Evolutionary conservation across 192 early-diverging fungal species (phyloP), one percentile per base, ranked within the genome.

Genomic region (Entophlyctis helioformis): DNA sequence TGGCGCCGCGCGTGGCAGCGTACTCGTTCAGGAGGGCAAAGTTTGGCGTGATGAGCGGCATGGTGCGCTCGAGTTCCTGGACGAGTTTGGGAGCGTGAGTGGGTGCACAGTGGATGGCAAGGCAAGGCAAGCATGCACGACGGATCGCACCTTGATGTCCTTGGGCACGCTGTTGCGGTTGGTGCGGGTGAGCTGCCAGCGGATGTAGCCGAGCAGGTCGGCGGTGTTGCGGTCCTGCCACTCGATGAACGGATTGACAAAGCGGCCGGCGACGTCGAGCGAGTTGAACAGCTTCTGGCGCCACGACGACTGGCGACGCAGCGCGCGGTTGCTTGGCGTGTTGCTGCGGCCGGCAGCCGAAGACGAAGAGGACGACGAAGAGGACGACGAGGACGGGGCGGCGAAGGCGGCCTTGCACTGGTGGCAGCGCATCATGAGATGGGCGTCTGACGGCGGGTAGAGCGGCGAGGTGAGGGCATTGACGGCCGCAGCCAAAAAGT

Each of bases 231-330:
- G 46, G 26, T 69, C 56, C 32, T 63, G 39, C 71, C 71, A 78
- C 51, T 78, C 71, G 44, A 61, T 37, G 53, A 74, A 78, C n/a
- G 75, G 75, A 48, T 78, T 78, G 1, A 72, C 71, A 67, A 66
- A 78, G 10, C 66, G 53, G 3, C 70, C 63, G 20, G 57, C 57
- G 22, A 66, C 43, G 20, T 21, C 36, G 3, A 66, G 41, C 16
- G 58, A 61, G 21, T 56, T 54, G 51, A 46, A 66, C 19, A 59
- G 32, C 45, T 52, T 58, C 42, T 59, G 51, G 26, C 36, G 42
- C 54, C 50, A 60, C n/a, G n/a, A n/a, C n/a, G n/a, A n/a, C n/a
- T n/a, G 15, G 15, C 15, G 33, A 34, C 33, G 33, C 9, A 15
- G 33, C 8, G 33, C 9, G 33, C 33, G 33, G 8, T 34, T 11